Evolutionary conservation across 1,284 basidiomycete species (phyloP).

Genomic region (Fomes fomentarius): DNA sequence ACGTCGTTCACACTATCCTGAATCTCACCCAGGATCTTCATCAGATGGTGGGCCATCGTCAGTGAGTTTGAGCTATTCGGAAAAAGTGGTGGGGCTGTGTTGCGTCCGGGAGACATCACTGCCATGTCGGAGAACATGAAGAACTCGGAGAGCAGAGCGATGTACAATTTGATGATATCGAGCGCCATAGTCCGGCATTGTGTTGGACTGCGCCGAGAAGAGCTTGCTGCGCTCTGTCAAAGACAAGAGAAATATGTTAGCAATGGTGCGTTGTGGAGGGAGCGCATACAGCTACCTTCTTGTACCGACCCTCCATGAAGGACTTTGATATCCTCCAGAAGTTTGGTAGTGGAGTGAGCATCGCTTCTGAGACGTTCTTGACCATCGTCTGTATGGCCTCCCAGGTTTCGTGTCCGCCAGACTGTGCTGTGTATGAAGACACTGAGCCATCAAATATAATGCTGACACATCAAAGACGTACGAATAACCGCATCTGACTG

Average conservation of each 20-base stretch:
- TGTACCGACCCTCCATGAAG: slow-evolving; percentile 91
- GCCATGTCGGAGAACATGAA: slow-evolving; percentile 86
- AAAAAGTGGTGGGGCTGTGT: slow-evolving; percentile 59
- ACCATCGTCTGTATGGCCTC: slow-evolving; percentile 74
- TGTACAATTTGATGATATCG: slow-evolving; percentile 89
- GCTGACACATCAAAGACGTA: slow-evolving; percentile 41
- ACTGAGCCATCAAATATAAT: too few species aligned
- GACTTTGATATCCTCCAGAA: slow-evolving; percentile 94
- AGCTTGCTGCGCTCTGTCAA: slow-evolving; percentile 27
- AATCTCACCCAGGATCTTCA: slow-evolving; percentile 82
- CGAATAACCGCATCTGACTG: slow-evolving; percentile 66
- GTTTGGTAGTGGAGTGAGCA: slow-evolving; percentile 78
- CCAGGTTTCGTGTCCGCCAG: slow-evolving; percentile 79
- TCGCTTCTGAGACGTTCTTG: slow-evolving; percentile 71
- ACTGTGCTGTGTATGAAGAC: slow-evolving; percentile 37
- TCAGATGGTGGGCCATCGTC: slow-evolving; percentile 82
- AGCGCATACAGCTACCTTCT: slow-evolving; percentile 59
- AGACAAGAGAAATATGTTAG: not conserved
- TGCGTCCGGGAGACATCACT: slow-evolving; percentile 50
- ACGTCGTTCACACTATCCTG: slow-evolving; percentile 88
- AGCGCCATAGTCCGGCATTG: slow-evolving; percentile 91
- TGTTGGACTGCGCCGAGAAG: slow-evolving; percentile 70
- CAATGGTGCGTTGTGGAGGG: too few species aligned
- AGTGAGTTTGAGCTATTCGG: slow-evolving; percentile 81
- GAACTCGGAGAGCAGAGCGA: slow-evolving; percentile 85